Evolutionary conservation across 2,329 filamentous ascomycete species (phyloP).

Genomic region (Phaeophleospora eucalypticola): DNA sequence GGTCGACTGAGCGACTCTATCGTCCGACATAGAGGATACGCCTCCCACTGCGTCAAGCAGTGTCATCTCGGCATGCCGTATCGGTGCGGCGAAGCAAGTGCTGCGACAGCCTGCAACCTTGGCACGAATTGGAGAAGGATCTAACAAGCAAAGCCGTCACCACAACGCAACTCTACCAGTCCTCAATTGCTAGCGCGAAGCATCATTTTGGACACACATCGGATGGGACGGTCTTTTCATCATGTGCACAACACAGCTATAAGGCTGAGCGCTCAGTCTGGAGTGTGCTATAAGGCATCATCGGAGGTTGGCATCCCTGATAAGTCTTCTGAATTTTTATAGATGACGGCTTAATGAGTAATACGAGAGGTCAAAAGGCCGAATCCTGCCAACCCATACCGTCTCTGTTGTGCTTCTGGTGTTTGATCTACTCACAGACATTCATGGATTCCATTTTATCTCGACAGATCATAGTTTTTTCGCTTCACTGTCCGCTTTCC

Average conservation of each 20-base stretch:
- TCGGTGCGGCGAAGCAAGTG: constrained; percentile 4
- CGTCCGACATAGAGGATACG: neutral
- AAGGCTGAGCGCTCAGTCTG: too few relatives aligned
- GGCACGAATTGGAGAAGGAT: too few relatives aligned
- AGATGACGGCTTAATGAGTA: neutral
- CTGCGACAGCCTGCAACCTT: constrained; percentile 1
- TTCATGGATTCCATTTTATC: too few relatives aligned
- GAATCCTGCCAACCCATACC: neutral
- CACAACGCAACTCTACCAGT: neutral
- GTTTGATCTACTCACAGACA: too few relatives aligned
- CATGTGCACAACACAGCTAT: too few relatives aligned
- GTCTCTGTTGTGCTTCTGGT: neutral
- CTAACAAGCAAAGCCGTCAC: neutral
- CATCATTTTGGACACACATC: too few relatives aligned
- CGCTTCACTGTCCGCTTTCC: too few relatives aligned
- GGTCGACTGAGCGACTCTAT: constrained; percentile 29
- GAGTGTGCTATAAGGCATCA: too few relatives aligned
- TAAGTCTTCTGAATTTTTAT: neutral
- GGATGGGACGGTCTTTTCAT: too few relatives aligned
- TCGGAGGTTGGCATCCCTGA: too few relatives aligned
- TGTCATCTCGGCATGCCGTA: neutral
- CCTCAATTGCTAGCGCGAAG: too few relatives aligned
- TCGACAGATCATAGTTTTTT: too few relatives aligned
- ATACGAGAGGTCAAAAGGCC: neutral
- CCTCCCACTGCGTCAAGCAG: neutral